Base-by-base conservation (phyloP, 2,329 filamentous ascomycete genomes). In the Albophoma yamanashiensis region DNA sequence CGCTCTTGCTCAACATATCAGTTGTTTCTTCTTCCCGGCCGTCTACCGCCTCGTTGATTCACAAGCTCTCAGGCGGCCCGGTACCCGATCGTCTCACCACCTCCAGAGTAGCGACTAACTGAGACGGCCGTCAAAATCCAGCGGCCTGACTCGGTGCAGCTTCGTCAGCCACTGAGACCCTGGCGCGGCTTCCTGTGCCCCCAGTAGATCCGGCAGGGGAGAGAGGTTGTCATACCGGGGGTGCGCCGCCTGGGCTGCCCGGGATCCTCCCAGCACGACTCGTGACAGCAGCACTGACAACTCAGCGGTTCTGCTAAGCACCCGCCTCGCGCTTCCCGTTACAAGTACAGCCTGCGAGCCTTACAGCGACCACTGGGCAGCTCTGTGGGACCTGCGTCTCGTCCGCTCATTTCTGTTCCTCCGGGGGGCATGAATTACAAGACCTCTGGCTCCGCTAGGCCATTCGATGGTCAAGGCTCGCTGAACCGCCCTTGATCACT, bases 261-360 rank as follows among this genome's bases (percentile, higher is more conserved):
- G 68, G 75, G 76, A 73, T 76, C 67, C 66, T 73, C 75, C 75
- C 68, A 70, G 75, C 70, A 74, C 67, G 69, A 66, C 66, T 66
- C 71, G 66, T 71, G 67, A 71, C 69, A 64, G 65, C 68, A 63
- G 71, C 71, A 66, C 71, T 71, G 69, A 72, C 70, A 73, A 72
- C 68, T 71, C 70, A 69, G 64, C 62, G 65, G 61, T 62, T 67
- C 69, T 69, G 69, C 42, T 50, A 53, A 52, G 45, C 34, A 59
- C 56, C 50, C 53, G 38, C 50, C 47, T 56, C 59, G 50, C 42
- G 57, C 58, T 42, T 43, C 39, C 59, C 58, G 56, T 36, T 57
- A 58, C 59, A 58, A 58, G 56, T 55, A 53, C 50, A 36, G 55
- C 27, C 59, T 55, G 56, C 34, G 42, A 61, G 57, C 57, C 50